Percentiles rank a stretch among this genome's conserved stretches.
Conservation (phyloP, 2,329 filamentous ascomycete species). For the Aspergillus fumigatus region DNA sequence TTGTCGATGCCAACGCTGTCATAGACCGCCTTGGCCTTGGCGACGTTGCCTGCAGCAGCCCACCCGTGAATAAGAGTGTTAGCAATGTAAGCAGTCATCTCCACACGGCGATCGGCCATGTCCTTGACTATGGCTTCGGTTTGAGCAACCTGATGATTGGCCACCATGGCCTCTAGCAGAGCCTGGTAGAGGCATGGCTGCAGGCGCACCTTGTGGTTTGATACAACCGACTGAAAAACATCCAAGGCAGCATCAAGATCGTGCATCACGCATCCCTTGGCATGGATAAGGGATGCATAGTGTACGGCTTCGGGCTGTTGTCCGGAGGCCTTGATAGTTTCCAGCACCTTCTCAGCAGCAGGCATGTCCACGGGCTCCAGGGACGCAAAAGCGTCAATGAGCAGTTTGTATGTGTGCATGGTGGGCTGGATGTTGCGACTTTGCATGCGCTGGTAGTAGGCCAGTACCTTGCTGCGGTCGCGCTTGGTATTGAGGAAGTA, state of each 20-base stretch:
- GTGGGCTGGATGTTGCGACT: conserved; percentile 82
- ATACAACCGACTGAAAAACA: conserved; percentile 76
- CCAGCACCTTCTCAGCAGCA: conserved; percentile 78
- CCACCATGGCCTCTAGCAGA: conserved; percentile 94
- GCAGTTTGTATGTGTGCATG: conserved; percentile 93
- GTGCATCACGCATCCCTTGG: conserved; percentile 88
- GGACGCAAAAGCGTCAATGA: conserved; percentile 92
- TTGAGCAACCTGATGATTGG: conserved; percentile 77
- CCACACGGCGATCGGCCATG: conserved; percentile 70
- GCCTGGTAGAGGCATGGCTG: conserved; percentile 92
- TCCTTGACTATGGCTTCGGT: conserved; percentile 69
- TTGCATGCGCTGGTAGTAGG: conserved; percentile 94
- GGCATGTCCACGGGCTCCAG: conserved; percentile 86
- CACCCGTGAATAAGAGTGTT: conserved; percentile 98
- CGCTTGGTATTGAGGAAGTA: conserved; percentile 98
- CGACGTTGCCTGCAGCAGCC: conserved; percentile 77
- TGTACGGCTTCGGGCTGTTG: conserved; percentile 85
- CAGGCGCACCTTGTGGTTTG: conserved; percentile 61
- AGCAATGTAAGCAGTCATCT: conserved; percentile 94
- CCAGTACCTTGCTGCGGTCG: conserved; percentile 86
- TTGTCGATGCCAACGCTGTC: conserved; percentile 69
- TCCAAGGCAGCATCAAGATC: conserved; percentile 79
- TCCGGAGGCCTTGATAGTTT: conserved; percentile 68
- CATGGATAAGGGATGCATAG: conserved; percentile 92
- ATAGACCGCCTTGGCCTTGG: conserved; percentile 74